Evolutionary conservation across 768 basidiomycete species (phyloP), one percentile per base, ranked within the genome.

Genomic region (Lactarius akahatsu): DNA sequence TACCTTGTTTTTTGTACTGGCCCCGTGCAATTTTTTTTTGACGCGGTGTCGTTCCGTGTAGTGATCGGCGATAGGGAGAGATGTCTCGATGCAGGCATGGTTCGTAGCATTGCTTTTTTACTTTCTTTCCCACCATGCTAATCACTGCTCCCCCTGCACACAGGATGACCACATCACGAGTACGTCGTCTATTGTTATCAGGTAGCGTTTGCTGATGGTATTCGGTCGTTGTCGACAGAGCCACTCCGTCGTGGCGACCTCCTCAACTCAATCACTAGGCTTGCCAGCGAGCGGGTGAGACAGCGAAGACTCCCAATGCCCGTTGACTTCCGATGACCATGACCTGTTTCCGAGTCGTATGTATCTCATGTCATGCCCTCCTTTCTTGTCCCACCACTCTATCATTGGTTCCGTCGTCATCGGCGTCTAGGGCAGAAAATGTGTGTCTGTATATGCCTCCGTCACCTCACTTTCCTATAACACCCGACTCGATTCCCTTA

Each of bases 31-130:
- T 69, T 16, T 69, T 69, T 16, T 69, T 41, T 69, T 62, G 73
- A 62, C 72, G 34, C 8, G 55, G 26, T 23, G 1, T 56, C 9
- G 23, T 67, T 65, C 10, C 28, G 1, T 56, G 26, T 60, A 94
- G 92, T 96, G 94, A 93, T 95, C 71, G 94, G 94, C 71, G 89
- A 90, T 71, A 81, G 89, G 56, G 89, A 91, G 73, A 80, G 89
- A 67, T 91, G 87, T 73, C 76, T 90, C 73, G 83, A 88, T 73
- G 89, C 88, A n/a, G 88, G 88, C 63, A 88, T 89, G 88, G 76
- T 73, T 30, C 57, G 73, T 68, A 36, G 20, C 43, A 11, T 13
- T 16, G 38, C 38, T 0, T 20, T 28, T 58, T 9, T 6, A 23
- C 45, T 34, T 34, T 13, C 13, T 41, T 13, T 15, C 2, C 38